phyloP scores from a whole-genome alignment of 805 yeast genomes.

The Yarrowia alimentaria region DNA sequence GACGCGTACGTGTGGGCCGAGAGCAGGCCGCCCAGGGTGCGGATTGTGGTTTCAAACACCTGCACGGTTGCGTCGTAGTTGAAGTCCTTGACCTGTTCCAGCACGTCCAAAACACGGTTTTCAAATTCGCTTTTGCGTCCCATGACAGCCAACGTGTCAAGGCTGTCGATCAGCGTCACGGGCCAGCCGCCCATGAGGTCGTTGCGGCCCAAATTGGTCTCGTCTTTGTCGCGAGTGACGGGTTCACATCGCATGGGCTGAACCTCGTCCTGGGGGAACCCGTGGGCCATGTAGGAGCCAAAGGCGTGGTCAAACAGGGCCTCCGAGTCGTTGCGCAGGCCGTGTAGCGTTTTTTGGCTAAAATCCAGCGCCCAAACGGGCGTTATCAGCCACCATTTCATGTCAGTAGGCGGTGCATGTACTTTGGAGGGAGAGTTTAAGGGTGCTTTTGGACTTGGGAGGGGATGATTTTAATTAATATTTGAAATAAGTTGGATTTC shows the following conservation, averaged over 20 bases:
- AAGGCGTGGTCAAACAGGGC: slow-evolving; percentile 71
- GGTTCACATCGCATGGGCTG: slow-evolving; percentile 70
- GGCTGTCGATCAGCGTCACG: slow-evolving; percentile 70
- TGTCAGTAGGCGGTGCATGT: neutral
- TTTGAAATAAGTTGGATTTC: too few relatives aligned
- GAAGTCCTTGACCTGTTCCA: slow-evolving; percentile 48
- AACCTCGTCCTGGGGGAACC: slow-evolving; percentile 77
- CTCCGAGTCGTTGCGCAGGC: slow-evolving; percentile 47
- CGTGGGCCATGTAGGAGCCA: slow-evolving; percentile 63
- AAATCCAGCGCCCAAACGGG: slow-evolving; percentile 51
- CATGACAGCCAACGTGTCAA: slow-evolving; percentile 76
- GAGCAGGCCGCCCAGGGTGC: slow-evolving; percentile 78
- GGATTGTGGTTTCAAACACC: slow-evolving; percentile 81
- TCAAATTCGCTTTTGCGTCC: slow-evolving; percentile 59
- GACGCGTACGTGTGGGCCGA: slow-evolving; percentile 74
- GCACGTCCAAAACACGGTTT: slow-evolving; percentile 43
- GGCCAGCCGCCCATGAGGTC: slow-evolving; percentile 86
- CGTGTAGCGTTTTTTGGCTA: neutral
- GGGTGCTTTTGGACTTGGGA: too few relatives aligned
- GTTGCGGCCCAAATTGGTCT: slow-evolving; percentile 58
- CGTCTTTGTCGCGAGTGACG: slow-evolving; percentile 61
- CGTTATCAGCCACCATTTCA: slow-evolving; percentile 26
- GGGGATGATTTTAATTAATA: too few relatives aligned
- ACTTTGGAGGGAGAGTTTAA: neutral
- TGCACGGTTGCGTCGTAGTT: slow-evolving; percentile 71